Base-by-base conservation (phyloP, 371 early-diverging fungal species). In the Sporodiniella umbellata region DNA sequence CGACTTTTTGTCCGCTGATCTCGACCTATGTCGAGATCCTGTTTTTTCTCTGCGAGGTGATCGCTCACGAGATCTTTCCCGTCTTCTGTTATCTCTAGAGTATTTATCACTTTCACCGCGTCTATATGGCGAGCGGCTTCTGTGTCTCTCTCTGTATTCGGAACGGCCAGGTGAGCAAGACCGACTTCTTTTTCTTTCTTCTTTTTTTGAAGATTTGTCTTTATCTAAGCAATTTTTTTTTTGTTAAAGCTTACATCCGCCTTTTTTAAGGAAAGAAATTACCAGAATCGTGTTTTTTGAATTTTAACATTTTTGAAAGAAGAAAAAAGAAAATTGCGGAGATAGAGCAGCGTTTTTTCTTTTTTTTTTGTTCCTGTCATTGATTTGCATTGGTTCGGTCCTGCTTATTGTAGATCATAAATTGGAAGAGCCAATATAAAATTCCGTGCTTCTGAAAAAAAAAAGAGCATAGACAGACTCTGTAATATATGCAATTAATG, bases 211-310 rank as follows among this genome's bases (percentile, higher is more conserved):
- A 21, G 40, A 31, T 46, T 44, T 46, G 17, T 48, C 45, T 30
- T 46, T 43, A 31, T 42, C 42, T 49, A 26, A 3, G n/a, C n/a
- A n/a, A n/a, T n/a, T n/a, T n/a, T n/a, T n/a, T n/a, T n/a, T n/a
- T n/a, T n/a, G n/a, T n/a, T n/a, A n/a, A n/a, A n/a, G n/a, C n/a
- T n/a, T n/a, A n/a, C n/a, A n/a, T n/a, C n/a, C n/a, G n/a, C n/a
- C n/a, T n/a, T n/a, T n/a, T n/a, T n/a, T n/a, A n/a, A n/a, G n/a
- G n/a, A n/a, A n/a, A n/a, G n/a, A n/a, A n/a, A n/a, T n/a, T 58
- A 64, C 66, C 65, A 46, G 62, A 66, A 11, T 72, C 71, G 66
- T 74, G 75, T 45, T 74, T 74, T 44, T 74, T 74, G 37, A 74
- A 74, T 51, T 60, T 54, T 25, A 74, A 47, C 75, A 74, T 74